These are phyloP conservation scores for Tylopilus balloui DNA, from an alignment of 768 basidiomycete genomes.

Conservation along the genomic window DNA sequence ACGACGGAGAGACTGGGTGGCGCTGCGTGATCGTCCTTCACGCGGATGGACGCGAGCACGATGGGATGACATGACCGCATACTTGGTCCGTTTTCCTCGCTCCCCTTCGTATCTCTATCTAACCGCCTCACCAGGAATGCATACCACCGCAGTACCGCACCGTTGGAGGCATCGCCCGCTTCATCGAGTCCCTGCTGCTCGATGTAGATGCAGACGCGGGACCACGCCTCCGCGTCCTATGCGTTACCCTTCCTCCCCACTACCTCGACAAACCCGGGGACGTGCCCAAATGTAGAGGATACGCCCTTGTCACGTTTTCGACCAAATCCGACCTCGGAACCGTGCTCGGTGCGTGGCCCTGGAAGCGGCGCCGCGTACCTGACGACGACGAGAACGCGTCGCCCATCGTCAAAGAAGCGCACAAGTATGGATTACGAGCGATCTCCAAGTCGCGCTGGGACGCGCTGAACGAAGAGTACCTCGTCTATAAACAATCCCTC, in stretches of 20 bases:
- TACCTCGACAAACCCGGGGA: slow-evolving; percentile 55
- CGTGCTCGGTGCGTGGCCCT: slow-evolving; percentile 57
- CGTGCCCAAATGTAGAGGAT: slow-evolving; percentile 63
- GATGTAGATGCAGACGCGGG: not conserved
- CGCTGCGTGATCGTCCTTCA: slow-evolving; percentile 15
- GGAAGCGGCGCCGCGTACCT: slow-evolving; percentile 24
- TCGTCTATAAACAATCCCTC: slow-evolving; percentile 54
- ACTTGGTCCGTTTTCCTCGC: slow-evolving; percentile 46
- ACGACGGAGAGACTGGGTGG: slow-evolving; percentile 47
- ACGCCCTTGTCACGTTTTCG: slow-evolving; percentile 63
- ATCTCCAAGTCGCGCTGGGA: slow-evolving; percentile 61
- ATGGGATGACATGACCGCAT: slow-evolving; percentile 65
- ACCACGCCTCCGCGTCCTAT: slow-evolving; percentile 39
- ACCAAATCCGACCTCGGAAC: slow-evolving; percentile 35
- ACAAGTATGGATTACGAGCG: slow-evolving; percentile 55
- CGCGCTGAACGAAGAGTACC: slow-evolving; percentile 61
- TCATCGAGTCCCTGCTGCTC: slow-evolving; percentile 38
- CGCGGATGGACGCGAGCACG: slow-evolving; percentile 36
- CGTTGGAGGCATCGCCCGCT: slow-evolving; percentile 45
- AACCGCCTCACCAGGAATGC: slow-evolving; percentile 50
- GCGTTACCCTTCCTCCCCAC: slow-evolving; percentile 56
- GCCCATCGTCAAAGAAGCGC: slow-evolving; percentile 38
- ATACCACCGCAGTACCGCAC: slow-evolving; percentile 54
- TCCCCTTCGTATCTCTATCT: not conserved
- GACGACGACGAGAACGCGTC: not conserved